Base-by-base conservation (phyloP, 768 basidiomycete genomes). In the Serendipita indica region DNA sequence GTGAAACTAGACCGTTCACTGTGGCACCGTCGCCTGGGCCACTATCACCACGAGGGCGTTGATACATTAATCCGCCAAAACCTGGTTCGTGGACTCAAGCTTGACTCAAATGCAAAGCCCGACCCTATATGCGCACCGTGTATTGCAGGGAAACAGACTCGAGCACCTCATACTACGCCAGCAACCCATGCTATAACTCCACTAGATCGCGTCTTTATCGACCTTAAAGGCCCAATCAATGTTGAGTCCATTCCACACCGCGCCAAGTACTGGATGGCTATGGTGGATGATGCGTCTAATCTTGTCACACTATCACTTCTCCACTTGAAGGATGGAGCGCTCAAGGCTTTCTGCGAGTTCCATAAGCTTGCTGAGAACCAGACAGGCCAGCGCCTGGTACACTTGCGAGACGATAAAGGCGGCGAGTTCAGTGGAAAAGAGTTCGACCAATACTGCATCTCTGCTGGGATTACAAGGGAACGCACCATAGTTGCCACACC, bases 131-230 rank as follows among this genome's bases (percentile, higher is more conserved):
- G 71, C 66, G 65, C 68, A 43, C 61, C 63, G 27, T 74, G 74
- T 57, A 65, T 73, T 33, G 65, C 69, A 39, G 72, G 73, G 3
- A 74, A 75, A 62, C 72, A 75, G 71, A 68, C 65, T 0, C 61
- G 61, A 54, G 49, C 49, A 1, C 63, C 67, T 10, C n/a, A 41
- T 39, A 57, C 63, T 43, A 63, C 64, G 33, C 61, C 60, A 20
- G 60, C 28, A 41, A 41, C 3, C 58, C 65, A 18, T 54, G 22
- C 49, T 33, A 54, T n/a, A 18, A 54, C 30, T 10, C 49, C 18
- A 16, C 65, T 70, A 3, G 62, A 63, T 3, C 64, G 62, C 2
- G 63, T 72, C 14, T 69, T 69, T 60, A 61, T 63, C 34, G 71
- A 72, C 52, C 28, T 72, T 1, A 59, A 67, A 10, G 70, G 71